Evolutionary conservation across 2,329 filamentous ascomycete species (phyloP).

Genomic region (Neonectria magnoliae): DNA sequence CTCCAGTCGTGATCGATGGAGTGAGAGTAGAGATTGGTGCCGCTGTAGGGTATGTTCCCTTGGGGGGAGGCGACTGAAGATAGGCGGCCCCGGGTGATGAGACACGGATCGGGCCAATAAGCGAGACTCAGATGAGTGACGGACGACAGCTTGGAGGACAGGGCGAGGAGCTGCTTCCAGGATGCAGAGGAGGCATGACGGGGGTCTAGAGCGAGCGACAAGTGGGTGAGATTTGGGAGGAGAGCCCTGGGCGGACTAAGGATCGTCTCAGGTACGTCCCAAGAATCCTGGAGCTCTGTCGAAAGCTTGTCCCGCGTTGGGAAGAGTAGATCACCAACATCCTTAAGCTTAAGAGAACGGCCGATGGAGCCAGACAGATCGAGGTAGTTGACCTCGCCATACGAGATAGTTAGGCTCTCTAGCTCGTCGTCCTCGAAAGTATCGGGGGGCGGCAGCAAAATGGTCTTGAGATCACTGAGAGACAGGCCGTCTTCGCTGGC

Average conservation of each 20-base stretch:
- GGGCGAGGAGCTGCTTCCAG: slow-evolving; percentile 66
- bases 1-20: slow-evolving; percentile 67
- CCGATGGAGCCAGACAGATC: slow-evolving; percentile 65
- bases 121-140: slow-evolving; percentile 71
- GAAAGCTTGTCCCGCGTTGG: slow-evolving; percentile 42
- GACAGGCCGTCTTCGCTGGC: slow-evolving; percentile 59
- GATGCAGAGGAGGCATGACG: slow-evolving; percentile 51
- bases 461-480: slow-evolving; percentile 58
- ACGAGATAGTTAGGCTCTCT: slow-evolving; percentile 36
- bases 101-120: slow-evolving; percentile 68
- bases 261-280: slow-evolving; percentile 57
- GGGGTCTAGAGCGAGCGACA: slow-evolving; percentile 65
- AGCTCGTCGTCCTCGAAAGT: slow-evolving; percentile 41
- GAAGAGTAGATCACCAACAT: slow-evolving; percentile 62
- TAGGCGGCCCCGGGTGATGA: slow-evolving; percentile 64
- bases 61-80: slow-evolving; percentile 58
- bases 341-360: slow-evolving; percentile 60
- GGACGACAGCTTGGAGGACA: slow-evolving; percentile 62
- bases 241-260: slow-evolving; percentile 50
- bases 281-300: slow-evolving; percentile 59
- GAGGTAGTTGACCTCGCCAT: slow-evolving; percentile 57
- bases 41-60: slow-evolving; percentile 62
- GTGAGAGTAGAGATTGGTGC: slow-evolving; percentile 67
- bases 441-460: slow-evolving; percentile 52
- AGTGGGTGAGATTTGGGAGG: slow-evolving; percentile 67